A percentile compares a stretch with the other conserved stretches of the same genome.
Conservation (phyloP, 2,329 filamentous ascomycete genomes). For the Arthrobotrys musiformis region DNA sequence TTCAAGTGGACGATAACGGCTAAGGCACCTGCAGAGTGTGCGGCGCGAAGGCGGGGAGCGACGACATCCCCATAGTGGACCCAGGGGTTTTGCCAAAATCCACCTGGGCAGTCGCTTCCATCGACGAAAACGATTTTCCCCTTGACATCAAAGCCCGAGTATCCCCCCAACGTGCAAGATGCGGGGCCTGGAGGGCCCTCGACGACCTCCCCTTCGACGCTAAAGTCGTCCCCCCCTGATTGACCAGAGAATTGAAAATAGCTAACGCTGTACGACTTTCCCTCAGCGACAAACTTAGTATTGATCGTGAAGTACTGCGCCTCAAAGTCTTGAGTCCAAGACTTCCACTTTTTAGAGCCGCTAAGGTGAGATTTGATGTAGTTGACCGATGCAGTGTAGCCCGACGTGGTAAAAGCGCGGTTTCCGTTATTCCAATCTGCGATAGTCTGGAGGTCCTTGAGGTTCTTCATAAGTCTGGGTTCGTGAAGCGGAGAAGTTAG, state of each 20-base stretch:
- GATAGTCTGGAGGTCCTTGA: conserved; percentile 69
- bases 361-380: conserved; percentile 67
- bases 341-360: conserved; percentile 59
- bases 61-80: conserved; percentile 61
- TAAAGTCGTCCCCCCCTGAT: conserved; percentile 60
- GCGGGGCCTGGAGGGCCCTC: conserved; percentile 63
- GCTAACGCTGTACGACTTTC: conserved; percentile 55
- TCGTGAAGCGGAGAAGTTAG: background rate
- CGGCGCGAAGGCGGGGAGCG: conserved; percentile 63
- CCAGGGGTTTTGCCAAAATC: conserved; percentile 61
- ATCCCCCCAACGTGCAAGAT: conserved; percentile 62
- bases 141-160: conserved; percentile 62
- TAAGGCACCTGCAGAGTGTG: conserved; percentile 63
- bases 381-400: conserved; percentile 71
- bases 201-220: conserved; percentile 63
- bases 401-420: conserved; percentile 70
- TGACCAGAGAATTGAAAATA: conserved; percentile 63
- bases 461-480: conserved; percentile 67
- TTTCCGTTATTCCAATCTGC: conserved; percentile 69
- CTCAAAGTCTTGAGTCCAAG: conserved; percentile 67
- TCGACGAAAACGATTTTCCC: conserved; percentile 64
- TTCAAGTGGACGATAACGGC: conserved; percentile 64
- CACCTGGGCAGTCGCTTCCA: conserved; percentile 62
- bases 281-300: conserved; percentile 61
- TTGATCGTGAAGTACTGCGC: conserved; percentile 64